Conservation (phyloP, 805 yeast species). For the Candida methanosorbosa region DNA sequence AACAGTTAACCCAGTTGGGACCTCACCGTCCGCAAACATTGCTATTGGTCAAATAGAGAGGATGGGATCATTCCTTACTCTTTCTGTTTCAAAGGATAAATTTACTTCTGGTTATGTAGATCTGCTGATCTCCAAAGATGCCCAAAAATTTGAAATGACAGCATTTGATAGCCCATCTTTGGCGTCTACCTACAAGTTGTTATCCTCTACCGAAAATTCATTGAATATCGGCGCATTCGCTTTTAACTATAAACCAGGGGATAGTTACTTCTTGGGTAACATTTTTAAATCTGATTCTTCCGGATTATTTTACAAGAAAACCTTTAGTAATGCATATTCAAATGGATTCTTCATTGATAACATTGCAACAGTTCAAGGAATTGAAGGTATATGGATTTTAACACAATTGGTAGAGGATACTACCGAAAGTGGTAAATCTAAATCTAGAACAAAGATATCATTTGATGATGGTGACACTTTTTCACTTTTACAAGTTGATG, state of each 20-base stretch:
- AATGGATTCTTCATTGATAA: conserved; percentile 28
- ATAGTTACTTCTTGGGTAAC: conserved; percentile 19
- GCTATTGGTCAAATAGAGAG: too few species aligned
- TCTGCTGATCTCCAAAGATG: conserved; percentile 40
- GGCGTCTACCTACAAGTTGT: conserved; percentile 27
- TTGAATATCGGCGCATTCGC: conserved; percentile 32
- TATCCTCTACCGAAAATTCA: conserved; percentile 32
- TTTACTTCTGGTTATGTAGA: conserved; percentile 31
- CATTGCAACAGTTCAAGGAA: conserved; percentile 35
- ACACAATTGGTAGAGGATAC: conserved; percentile 13
- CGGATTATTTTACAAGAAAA: conserved; percentile 43
- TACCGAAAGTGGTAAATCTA: conserved; percentile 19
- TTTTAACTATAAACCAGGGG: conserved; percentile 7
- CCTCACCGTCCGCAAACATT: too few species aligned
- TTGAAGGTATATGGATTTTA: conserved; percentile 58
- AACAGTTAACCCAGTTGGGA: too few species aligned
- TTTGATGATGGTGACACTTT: conserved; percentile 48
- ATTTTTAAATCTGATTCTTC: conserved; percentile 48
- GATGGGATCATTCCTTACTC: too few species aligned
- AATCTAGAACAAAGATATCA: conserved; percentile 30
- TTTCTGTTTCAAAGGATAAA: too few species aligned
- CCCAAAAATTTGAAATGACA: conserved; percentile 28
- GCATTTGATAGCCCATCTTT: conserved; percentile 28
- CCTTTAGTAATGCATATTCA: conserved; percentile 30
- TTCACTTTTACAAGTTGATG: conserved; percentile 36